phyloP scores from a whole-genome alignment of 768 basidiomycete genomes.

The Mycena filopes region DNA sequence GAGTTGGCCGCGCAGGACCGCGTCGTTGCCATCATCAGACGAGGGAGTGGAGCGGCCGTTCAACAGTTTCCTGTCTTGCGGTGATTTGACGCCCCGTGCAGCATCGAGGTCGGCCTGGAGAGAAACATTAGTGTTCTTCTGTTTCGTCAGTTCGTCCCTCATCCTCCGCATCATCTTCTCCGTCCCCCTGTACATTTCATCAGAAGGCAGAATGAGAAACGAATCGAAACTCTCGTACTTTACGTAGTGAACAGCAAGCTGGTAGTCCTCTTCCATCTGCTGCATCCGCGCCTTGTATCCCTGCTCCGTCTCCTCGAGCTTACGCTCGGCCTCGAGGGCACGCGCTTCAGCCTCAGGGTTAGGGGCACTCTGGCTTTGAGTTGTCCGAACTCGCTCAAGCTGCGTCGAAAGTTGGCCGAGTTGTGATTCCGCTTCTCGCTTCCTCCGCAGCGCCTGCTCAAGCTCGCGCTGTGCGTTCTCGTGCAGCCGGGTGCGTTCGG shows the following conservation, averaged over 20 bases:
- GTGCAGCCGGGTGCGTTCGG: conserved; percentile 75
- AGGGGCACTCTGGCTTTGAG: conserved; percentile 63
- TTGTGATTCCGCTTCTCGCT: conserved; percentile 80
- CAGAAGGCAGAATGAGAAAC: conserved; percentile 28
- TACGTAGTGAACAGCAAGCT: conserved; percentile 96
- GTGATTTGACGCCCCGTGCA: conserved; percentile 67
- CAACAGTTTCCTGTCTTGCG: conserved; percentile 51
- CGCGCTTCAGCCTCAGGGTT: conserved; percentile 56
- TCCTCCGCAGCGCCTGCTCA: conserved; percentile 69
- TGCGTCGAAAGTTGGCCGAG: conserved; percentile 71
- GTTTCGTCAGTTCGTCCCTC: conserved; percentile 94
- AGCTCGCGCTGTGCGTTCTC: conserved; percentile 84
- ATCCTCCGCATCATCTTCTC: conserved; percentile 98
- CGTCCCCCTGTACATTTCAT: conserved; percentile 72
- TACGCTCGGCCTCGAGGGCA: conserved; percentile 77
- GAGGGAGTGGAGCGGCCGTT: conserved; percentile 86
- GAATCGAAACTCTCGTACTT: conserved; percentile 69
- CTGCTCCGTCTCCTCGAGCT: conserved; percentile 81
- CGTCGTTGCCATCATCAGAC: conserved; percentile 75
- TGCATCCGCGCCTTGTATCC: conserved; percentile 83
- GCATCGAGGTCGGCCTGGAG: conserved; percentile 89
- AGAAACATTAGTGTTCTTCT: conserved; percentile 81
- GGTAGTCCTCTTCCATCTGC: conserved; percentile 95
- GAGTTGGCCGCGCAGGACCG: conserved; percentile 72
- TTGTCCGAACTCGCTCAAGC: conserved; percentile 71